A percentile compares a stretch with the other conserved stretches of the same genome.
Conservation (phyloP, 371 early-diverging fungal genomes). For the Apophysomyces ossiformis region DNA sequence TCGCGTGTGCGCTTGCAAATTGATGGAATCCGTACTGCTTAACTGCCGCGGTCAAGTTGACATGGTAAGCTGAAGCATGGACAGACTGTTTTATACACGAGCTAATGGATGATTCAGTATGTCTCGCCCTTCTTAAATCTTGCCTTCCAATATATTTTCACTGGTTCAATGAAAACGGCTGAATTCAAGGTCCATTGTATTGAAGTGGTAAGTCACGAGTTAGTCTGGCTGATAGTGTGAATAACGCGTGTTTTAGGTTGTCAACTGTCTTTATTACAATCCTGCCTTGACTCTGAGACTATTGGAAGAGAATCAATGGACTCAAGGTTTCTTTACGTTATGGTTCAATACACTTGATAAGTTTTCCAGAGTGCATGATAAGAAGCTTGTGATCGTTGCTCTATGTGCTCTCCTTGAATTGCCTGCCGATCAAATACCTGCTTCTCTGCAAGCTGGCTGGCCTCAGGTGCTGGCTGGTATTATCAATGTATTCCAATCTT, state of each 20-base stretch:
- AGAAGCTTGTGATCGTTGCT: slow-evolving; percentile 84
- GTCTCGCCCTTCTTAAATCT: slow-evolving; percentile 65
- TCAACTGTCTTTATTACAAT: slow-evolving; percentile 87
- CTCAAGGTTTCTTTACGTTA: slow-evolving; percentile 77
- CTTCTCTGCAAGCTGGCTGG: slow-evolving; percentile 72
- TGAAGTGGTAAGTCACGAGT: slow-evolving; percentile 52
- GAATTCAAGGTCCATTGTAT: slow-evolving; percentile 63
- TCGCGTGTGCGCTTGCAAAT: slow-evolving; percentile 74
- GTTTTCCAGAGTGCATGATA: slow-evolving; percentile 90
- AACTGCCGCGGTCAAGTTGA: slow-evolving; percentile 80
- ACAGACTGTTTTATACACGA: not conserved
- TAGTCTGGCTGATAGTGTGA: not conserved
- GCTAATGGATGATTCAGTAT: slow-evolving; percentile 27
- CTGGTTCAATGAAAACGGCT: slow-evolving; percentile 61
- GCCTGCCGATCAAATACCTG: slow-evolving; percentile 73
- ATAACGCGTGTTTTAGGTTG: slow-evolving; percentile 48
- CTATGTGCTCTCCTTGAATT: slow-evolving; percentile 74
- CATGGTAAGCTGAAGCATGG: slow-evolving; percentile 40
- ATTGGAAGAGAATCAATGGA: slow-evolving; percentile 78
- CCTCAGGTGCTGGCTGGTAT: slow-evolving; percentile 72
- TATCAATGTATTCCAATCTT: slow-evolving; percentile 71
- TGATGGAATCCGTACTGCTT: slow-evolving; percentile 80
- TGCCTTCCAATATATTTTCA: slow-evolving; percentile 65
- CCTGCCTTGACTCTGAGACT: slow-evolving; percentile 71
- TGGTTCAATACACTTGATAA: slow-evolving; percentile 77